Percentiles rank a stretch among this genome's conserved stretches.
Evolutionary conservation across 192 early-diverging fungal species (phyloP).

Genomic region (Podila minutissima): DNA sequence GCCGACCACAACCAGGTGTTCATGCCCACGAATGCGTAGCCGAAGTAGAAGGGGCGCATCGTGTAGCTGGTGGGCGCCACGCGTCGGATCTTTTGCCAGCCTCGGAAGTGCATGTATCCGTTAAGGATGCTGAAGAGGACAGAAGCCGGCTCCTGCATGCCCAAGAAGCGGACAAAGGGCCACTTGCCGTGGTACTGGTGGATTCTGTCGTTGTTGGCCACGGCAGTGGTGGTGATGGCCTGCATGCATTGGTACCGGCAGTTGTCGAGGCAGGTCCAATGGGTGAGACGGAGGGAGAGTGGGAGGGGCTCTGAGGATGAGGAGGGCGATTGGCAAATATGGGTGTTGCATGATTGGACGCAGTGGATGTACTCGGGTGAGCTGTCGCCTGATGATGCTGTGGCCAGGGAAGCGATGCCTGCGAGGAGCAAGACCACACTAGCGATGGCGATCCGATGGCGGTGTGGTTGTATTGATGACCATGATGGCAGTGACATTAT

Average conservation of each 20-base stretch:
- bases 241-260: slow-evolving; percentile 93
- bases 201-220: slow-evolving; percentile 51
- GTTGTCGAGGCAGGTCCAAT: slow-evolving; percentile 84
- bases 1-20: slow-evolving; percentile 93
- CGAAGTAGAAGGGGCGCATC: slow-evolving; percentile 68
- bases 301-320: slow-evolving; percentile 55
- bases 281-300: slow-evolving; percentile 61
- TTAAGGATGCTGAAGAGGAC: slow-evolving; percentile 93
- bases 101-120: slow-evolving; percentile 79
- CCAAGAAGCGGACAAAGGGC: slow-evolving; percentile 89
- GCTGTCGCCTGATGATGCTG: slow-evolving; percentile 77
- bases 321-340: slow-evolving; percentile 36
- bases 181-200: slow-evolving; percentile 98
- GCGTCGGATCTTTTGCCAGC: slow-evolving; percentile 51
- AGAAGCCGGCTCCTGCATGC: slow-evolving; percentile 95
- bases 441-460: neutral
- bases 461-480: neutral
- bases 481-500: no score
- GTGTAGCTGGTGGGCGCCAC: slow-evolving; percentile 59
- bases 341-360: slow-evolving; percentile 55
- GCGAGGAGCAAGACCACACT: neutral
- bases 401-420: slow-evolving; percentile 9
- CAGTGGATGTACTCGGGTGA: slow-evolving; percentile 65
- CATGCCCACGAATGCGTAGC: slow-evolving; percentile 66
- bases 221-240: slow-evolving; percentile 63